These are phyloP conservation scores for Westerdykella aurantiaca DNA, from an alignment of 2,329 filamentous ascomycete species.

Conservation along the genomic window DNA sequence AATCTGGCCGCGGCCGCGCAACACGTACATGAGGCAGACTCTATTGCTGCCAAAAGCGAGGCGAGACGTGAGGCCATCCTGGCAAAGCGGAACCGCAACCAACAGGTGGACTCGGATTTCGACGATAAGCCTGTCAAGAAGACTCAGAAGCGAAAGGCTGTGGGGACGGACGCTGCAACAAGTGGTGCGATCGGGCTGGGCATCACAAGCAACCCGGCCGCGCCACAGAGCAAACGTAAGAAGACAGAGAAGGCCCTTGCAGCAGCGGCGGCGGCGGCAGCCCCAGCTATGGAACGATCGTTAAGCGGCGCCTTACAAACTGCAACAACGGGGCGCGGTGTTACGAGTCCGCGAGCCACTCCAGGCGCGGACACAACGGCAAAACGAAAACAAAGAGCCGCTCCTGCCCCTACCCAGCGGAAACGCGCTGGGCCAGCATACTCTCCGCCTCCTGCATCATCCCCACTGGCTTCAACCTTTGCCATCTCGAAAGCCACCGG, in stretches of 20 bases:
- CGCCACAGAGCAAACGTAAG: conserved; percentile 63
- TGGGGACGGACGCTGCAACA: conserved; percentile 45
- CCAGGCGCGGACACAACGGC: conserved; percentile 48
- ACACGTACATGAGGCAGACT: conserved; percentile 73
- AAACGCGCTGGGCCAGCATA: conserved; percentile 58
- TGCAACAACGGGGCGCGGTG: conserved; percentile 36
- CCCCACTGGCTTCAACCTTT: conserved; percentile 65
- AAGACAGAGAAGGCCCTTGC: conserved; percentile 64
- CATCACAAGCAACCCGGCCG: conserved; percentile 52
- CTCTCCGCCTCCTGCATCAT: conserved; percentile 68
- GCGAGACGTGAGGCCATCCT: conserved; percentile 75
- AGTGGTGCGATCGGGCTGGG: conserved; percentile 55
- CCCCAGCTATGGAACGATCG: conserved; percentile 59
- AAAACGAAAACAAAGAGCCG: conserved; percentile 67
- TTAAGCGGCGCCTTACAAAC: conserved; percentile 54
- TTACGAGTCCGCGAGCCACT: conserved; percentile 62
- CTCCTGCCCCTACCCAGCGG: conserved; percentile 64
- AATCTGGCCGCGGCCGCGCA: conserved; percentile 63
- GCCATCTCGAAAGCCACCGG: conserved; percentile 51
- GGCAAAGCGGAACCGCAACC: conserved; percentile 62
- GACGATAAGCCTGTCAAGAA: conserved; percentile 67
- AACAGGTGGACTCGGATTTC: conserved; percentile 70
- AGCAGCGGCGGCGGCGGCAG: conserved; percentile 22
- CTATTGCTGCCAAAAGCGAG: conserved; percentile 73
- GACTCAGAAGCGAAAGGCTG: conserved; percentile 52